Evolutionary conservation across 2,329 filamentous ascomycete species (phyloP), one percentile per base, ranked within the genome.

Genomic region (Fusarium sarcochroum): DNA sequence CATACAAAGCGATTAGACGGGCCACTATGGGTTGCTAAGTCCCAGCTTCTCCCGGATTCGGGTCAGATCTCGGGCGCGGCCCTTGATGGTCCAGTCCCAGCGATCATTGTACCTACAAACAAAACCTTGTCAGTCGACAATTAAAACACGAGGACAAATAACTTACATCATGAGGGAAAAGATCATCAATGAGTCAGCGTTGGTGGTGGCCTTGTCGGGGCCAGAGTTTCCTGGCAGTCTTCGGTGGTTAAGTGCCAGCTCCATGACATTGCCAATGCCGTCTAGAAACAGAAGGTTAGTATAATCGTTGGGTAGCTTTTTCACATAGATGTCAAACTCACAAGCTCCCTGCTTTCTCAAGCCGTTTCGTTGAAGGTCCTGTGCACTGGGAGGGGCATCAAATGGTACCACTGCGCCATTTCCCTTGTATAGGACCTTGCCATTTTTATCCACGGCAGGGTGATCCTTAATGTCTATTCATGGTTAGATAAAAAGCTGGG

Each of bases 131-230:
- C 10, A 32, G 30, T 7, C 11, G 30, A 32, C 10, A 4, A 23
- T 32, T 32, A 9, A 32, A 11, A 10, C 23, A 23, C 5, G 7
- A 23, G 2, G 3, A 23, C 3, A 23, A 23, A 23, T 23, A 1
- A 50, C 53, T 50, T 37, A 60, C 58, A 61, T 61, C 58, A 61
- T 61, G 9, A 40, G 21, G 0, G 58, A 61, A 17, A 61, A 61
- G 23, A 61, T 10, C 14, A 47, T 47, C 6, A 61, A 15, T 0
- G 56, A 61, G 5, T 61, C 58, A 11, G 58, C 58, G 7, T 61
- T 61, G 11, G 18, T 60, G 1, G 56, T 61, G 1, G 58, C 56
- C 9, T 38, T 7, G 2, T 34, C 21, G 3, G 56, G 55, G 6
- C 58, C 58, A 21, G 35, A 59, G 27, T 30, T 30, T 23, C 23